These are phyloP conservation scores for Aspergillus fumigatus DNA, from an alignment of 2,329 filamentous ascomycete genomes.

Conservation along the genomic window DNA sequence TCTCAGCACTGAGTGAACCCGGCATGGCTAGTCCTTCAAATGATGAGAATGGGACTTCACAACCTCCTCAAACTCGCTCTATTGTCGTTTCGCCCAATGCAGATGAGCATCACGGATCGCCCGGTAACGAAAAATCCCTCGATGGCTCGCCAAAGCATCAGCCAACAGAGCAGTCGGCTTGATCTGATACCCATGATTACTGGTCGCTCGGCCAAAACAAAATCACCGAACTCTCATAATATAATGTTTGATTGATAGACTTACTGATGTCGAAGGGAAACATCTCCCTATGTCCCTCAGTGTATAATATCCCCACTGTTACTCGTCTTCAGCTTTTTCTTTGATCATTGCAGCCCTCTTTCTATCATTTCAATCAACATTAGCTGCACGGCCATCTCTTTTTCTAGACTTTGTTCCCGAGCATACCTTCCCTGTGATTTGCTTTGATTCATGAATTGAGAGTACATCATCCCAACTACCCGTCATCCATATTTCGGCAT, in stretches of 20 bases:
- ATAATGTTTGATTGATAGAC: constrained; percentile 32
- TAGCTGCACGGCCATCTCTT: background rate
- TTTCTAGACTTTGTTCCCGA: background rate
- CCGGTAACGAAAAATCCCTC: constrained; percentile 15
- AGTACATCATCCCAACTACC: constrained; percentile 7
- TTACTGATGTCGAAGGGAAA: constrained; percentile 25
- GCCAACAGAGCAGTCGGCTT: constrained; percentile 23
- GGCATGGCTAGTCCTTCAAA: constrained; percentile 18
- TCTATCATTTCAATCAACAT: background rate
- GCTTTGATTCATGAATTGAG: constrained; percentile 5
- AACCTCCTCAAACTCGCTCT: constrained; percentile 25
- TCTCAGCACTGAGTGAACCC: constrained; percentile 16
- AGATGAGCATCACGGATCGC: constrained; percentile 20
- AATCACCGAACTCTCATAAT: constrained; percentile 17
- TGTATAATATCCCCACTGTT: constrained; percentile 16
- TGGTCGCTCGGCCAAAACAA: background rate
- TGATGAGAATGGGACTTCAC: constrained; percentile 17
- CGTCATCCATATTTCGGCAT: constrained; percentile 5
- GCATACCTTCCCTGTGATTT: background rate
- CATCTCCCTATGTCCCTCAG: constrained; percentile 13
- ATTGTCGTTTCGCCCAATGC: constrained; percentile 32
- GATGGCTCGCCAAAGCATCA: constrained; percentile 20
- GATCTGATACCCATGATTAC: constrained; percentile 4
- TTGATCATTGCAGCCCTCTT: background rate
- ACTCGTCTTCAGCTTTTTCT: background rate